Base-by-base conservation (phyloP, 371 early-diverging fungal genomes). In the Lichtheimia corymbifera region DNA sequence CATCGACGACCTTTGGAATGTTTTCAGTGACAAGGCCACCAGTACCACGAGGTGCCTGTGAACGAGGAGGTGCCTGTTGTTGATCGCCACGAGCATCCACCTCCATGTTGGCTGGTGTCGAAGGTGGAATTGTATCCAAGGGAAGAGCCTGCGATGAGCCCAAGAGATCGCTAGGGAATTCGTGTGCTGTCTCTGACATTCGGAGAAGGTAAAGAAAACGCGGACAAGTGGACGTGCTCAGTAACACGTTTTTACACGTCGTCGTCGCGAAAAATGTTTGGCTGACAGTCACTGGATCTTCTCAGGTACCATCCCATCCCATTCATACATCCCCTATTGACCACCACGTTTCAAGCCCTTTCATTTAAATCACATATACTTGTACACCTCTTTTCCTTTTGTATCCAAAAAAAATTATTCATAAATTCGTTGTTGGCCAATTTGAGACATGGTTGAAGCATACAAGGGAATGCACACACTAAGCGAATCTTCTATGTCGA, bases 1-100 rank as follows among this genome's bases (percentile, higher is more conserved):
- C 86, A 69, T 95, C 95, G 43, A 88, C 80, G n/a, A 83, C 86
- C 63, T 83, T 84, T 20, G 86, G 72, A 45, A 90, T 76, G 50
- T 62, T 65, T 15, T 69, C 72, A 24, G 76, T 65, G 63, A 67
- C 68, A 42, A 78, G 77, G 25, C 72, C 81, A 47, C n/a, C 47
- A 7, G 47, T 22, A 0, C 49, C 41, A 63, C 66, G 63, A 27
- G 58, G 57, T 28, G 61, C 58, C 12, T 61, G 71, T 30, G 65
- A 44, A 52, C 58, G 64, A 35, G 55, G 27, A 43, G 59, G 66
- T 24, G 62, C 43, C 25, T 67, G 57, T 9, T 58, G 62, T 42
- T 42, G 45, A 22, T 65, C 53, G 18, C 63, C 68, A 18, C 70
- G 73, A 4, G 68, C 50, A 44, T 74, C 73, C 63, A 75, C 70